Percentiles rank a stretch among this genome's conserved stretches.
Evolutionary conservation across 768 basidiomycete genomes (phyloP).

Genomic region (Mycena capillaripes): DNA sequence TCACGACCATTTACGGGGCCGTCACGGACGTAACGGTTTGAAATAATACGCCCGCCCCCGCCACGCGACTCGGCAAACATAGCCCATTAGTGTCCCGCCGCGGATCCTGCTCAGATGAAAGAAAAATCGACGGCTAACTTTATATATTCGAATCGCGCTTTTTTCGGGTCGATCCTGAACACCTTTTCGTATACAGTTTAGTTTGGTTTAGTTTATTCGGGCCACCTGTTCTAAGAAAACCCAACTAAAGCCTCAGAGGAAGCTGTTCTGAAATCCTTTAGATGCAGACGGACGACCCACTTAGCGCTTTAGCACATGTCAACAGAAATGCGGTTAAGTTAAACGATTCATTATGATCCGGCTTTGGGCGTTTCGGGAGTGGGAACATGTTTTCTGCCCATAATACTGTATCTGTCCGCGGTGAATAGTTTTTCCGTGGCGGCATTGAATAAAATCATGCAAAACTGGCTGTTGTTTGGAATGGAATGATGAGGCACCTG

Average conservation of each 20-base stretch:
- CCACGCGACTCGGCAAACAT: constrained; percentile 33
- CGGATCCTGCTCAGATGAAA: constrained; percentile 19
- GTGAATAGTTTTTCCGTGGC: constrained; percentile 2
- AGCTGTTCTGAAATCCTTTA: neutral
- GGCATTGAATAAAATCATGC: neutral
- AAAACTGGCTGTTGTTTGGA: neutral
- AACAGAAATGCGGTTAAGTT: neutral
- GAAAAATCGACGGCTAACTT: neutral
- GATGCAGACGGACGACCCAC: neutral
- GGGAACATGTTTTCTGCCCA: neutral
- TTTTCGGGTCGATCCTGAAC: constrained; percentile 40
- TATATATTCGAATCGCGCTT: constrained; percentile 35
- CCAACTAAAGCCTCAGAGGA: neutral
- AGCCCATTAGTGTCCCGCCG: constrained; percentile 22
- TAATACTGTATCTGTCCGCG: neutral
- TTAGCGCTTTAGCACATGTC: constrained; percentile 9
- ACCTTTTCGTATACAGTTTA: constrained; percentile 1
- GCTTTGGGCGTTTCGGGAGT: too few relatives aligned
- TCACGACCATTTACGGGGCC: constrained; percentile 16
- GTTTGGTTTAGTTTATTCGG: constrained; percentile 16
- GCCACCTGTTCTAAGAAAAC: constrained; percentile 23
- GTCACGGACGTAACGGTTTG: constrained; percentile 3
- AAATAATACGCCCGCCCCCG: neutral
- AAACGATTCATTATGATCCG: constrained; percentile 26
- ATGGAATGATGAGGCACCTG: constrained; percentile 24